Base-by-base conservation (phyloP, 23 red algal species). In the Gracilaria caudata region DNA sequence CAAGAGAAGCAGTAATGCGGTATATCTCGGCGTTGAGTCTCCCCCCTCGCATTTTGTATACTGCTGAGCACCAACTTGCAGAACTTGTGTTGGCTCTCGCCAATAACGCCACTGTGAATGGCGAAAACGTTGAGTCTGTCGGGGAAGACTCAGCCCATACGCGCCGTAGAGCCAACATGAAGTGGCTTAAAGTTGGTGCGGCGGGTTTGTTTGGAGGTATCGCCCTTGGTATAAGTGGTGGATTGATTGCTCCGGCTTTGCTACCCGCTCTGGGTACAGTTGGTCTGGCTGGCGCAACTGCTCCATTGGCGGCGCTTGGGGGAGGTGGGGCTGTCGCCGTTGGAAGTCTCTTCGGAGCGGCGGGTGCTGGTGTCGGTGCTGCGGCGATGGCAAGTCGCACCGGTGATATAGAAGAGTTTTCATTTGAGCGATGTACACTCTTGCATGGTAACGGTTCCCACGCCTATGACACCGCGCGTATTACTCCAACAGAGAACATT, bases 131-230 rank as follows among this genome's bases (percentile, higher is more conserved):
- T 19, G 77, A 91, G 65, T 75, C 78, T n/a, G 87, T 82, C 26
- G 77, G 40, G 19, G 64, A 82, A 17, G 78, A 82, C 28, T 24
- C 29, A 2, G 65, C 61, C 16, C 64, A 82, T 29, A 51, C 58
- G 34, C 75, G 77, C 2, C 58, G 63, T 20, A 75, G 87, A 8
- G 26, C 55, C 32, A 89, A 89, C 39, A 61, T 73, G 35, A 89
- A 89, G 43, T 91, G 87, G 87, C 73, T 81, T 20, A 91, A 91
- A 32, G 73, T 91, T 91, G 87, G 87, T 26, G 71, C 77, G 3
- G 87, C 87, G 8, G 57, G 66, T 51, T 45, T 82, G n/a, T 53
- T 91, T 25, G 76, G 77, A 7, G 87, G 87, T 19, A 7, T 91
- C 12, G 76, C 78, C 24, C 63, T 91, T 24, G 87, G 87, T 54